Percentiles rank a stretch among this genome's conserved stretches.
These are phyloP conservation scores for Orbilia quercus DNA, from an alignment of 2,329 filamentous ascomycete genomes.

Conservation along the genomic window DNA sequence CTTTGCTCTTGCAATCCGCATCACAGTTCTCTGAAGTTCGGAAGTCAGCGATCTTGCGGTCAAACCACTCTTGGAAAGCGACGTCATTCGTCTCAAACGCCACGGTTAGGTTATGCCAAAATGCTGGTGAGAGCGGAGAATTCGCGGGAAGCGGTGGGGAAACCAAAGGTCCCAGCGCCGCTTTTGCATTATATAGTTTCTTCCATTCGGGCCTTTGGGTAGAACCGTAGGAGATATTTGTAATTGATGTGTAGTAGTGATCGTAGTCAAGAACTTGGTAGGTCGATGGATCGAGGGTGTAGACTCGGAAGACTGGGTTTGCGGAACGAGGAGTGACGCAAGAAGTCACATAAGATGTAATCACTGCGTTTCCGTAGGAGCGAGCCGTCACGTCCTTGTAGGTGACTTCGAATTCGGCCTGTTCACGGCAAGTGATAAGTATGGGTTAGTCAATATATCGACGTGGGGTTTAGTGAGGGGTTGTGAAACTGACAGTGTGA, in stretches of 20 bases:
- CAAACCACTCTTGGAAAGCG: slow-evolving; percentile 66
- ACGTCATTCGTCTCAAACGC: slow-evolving; percentile 65
- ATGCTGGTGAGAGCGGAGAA: slow-evolving; percentile 68
- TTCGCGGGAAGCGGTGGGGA: slow-evolving; percentile 63
- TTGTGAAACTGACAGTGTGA: slow-evolving; percentile 62
- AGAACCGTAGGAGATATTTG: slow-evolving; percentile 67
- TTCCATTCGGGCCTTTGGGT: slow-evolving; percentile 67
- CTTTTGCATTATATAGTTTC: slow-evolving; percentile 70
- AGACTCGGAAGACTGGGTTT: slow-evolving; percentile 70
- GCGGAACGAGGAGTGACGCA: slow-evolving; percentile 70
- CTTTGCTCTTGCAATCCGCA: slow-evolving; percentile 64
- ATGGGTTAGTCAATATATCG: background rate
- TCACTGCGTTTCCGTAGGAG: slow-evolving; percentile 65
- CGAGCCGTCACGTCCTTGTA: slow-evolving; percentile 62
- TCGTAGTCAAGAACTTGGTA: slow-evolving; percentile 69
- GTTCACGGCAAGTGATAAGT: slow-evolving; percentile 60
- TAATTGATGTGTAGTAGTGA: slow-evolving; percentile 64
- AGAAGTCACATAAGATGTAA: slow-evolving; percentile 69
- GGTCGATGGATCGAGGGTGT: slow-evolving; percentile 70
- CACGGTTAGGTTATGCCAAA: slow-evolving; percentile 71
- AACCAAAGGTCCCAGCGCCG: slow-evolving; percentile 67
- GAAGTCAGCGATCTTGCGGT: slow-evolving; percentile 66
- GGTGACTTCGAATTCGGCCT: slow-evolving; percentile 70
- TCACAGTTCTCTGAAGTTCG: slow-evolving; percentile 64
- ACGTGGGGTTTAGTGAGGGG: background rate